Conservation (phyloP, 441 rosid genomes). For the Theobroma grandiflorum region DNA sequence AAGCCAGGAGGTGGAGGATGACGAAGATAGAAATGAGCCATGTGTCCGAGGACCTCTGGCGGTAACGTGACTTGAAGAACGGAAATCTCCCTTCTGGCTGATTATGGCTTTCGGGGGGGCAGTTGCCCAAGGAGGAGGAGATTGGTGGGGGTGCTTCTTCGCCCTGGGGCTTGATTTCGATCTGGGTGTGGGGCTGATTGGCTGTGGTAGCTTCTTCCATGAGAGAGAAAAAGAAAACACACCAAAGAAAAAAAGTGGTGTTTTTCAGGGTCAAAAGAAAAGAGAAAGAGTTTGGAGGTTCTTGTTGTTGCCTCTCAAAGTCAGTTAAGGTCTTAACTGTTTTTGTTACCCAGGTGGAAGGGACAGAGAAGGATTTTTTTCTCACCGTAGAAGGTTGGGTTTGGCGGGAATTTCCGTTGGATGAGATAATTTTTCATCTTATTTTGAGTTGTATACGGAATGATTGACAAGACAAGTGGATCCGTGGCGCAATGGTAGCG, state of each 20-base stretch:
- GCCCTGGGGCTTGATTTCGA: conserved; percentile 36
- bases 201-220: conserved; percentile 21
- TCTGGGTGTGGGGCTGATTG: conserved; percentile 24
- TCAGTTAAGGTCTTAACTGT: background rate
- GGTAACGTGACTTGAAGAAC: conserved; percentile 68
- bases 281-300: background rate
- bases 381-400: background rate
- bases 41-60: conserved; percentile 65
- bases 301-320: background rate
- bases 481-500: conserved; percentile 99
- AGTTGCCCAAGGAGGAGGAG: conserved; percentile 19
- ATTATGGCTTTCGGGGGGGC: background rate
- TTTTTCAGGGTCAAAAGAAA: background rate
- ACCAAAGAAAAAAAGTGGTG: background rate
- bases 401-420: background rate
- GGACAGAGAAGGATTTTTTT: too few species aligned
- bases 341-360: background rate
- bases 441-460: too few species aligned
- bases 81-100: conserved; percentile 48
- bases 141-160: background rate
- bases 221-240: background rate
- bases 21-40: conserved; percentile 83
- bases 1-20: conserved; percentile 70
- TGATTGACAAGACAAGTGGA: conserved; percentile 35
- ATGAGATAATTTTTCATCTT: background rate